Conservation (phyloP, 2,329 filamentous ascomycete genomes). For the Aspergillus amoenus region DNA sequence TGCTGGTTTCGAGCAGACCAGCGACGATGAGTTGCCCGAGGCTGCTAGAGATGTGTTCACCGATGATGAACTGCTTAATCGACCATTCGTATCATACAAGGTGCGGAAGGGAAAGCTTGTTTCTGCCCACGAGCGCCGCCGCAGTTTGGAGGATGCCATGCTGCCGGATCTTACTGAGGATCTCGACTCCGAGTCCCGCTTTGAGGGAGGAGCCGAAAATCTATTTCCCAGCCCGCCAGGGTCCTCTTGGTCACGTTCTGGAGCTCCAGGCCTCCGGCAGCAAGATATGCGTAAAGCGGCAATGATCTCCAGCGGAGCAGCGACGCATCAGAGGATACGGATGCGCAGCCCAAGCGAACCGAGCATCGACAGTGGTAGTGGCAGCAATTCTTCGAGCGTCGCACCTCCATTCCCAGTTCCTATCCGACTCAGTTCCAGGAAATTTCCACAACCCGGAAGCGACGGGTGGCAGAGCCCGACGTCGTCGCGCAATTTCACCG, state of each 20-base stretch:
- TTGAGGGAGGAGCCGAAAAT: constrained; percentile 16
- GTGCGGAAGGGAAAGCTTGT: constrained; percentile 45
- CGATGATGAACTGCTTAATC: constrained; percentile 46
- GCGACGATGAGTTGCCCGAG: constrained; percentile 46
- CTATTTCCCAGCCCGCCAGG: constrained; percentile 12
- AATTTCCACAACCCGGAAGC: constrained; percentile 65
- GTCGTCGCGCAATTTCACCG: constrained; percentile 55
- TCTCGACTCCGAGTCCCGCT: constrained; percentile 29
- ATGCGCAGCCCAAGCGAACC: constrained; percentile 48
- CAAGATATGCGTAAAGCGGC: constrained; percentile 73
- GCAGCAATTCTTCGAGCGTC: constrained; percentile 35
- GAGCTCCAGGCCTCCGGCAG: constrained; percentile 43
- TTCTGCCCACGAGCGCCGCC: constrained; percentile 30
- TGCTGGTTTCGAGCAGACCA: constrained; percentile 74
- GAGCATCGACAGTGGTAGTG: constrained; percentile 41
- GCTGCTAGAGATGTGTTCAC: constrained; percentile 37
- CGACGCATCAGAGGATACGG: constrained; percentile 64
- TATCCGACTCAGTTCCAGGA: constrained; percentile 80
- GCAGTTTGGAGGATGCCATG: constrained; percentile 33
- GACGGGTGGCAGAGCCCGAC: constrained; percentile 80
- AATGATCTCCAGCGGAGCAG: constrained; percentile 76
- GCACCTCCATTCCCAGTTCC: constrained; percentile 89
- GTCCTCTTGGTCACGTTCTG: constrained; percentile 35
- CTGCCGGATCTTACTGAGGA: constrained; percentile 41
- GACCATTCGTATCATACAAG: constrained; percentile 46